Conservation (phyloP, 176 grass and related monocot species). For the Thalia dealbata region DNA sequence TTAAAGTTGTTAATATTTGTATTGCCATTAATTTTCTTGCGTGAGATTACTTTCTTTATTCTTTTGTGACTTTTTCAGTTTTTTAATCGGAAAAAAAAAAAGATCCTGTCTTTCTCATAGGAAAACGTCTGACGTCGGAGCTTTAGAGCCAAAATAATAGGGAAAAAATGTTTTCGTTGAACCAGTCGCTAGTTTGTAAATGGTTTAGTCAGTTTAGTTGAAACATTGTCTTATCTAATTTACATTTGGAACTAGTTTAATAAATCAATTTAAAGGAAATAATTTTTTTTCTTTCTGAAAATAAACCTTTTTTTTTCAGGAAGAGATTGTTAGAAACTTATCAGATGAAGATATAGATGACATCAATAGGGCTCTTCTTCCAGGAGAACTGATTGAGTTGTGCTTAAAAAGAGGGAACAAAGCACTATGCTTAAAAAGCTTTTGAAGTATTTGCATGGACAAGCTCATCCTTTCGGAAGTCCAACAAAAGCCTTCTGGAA, state of each 20-base stretch:
- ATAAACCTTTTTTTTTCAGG: constrained; percentile 35
- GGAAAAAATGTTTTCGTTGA: too few species aligned
- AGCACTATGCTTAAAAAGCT: constrained; percentile 73
- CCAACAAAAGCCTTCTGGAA: constrained; percentile 67
- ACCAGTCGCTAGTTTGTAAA: too few species aligned
- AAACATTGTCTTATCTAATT: too few species aligned
- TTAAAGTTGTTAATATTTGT: constrained; percentile 72
- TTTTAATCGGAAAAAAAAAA: neutral
- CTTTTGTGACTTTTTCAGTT: neutral
- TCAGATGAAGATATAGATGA: constrained; percentile 30
- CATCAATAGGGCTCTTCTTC: constrained; percentile 35
- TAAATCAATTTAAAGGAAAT: too few species aligned
- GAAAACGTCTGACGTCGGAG: too few species aligned
- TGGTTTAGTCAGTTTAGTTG: too few species aligned
- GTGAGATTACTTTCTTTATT: too few species aligned
- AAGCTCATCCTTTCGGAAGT: constrained; percentile 63
- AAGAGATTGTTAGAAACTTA: constrained; percentile 59
- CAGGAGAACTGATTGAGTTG: constrained; percentile 65
- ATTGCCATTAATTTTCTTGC: too few species aligned
- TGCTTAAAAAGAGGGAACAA: constrained; percentile 46
- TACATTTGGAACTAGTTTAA: too few species aligned
- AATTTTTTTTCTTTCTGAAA: neutral
- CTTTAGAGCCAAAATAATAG: too few species aligned
- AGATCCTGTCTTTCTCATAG: too few species aligned
- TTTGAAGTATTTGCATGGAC: constrained; percentile 88